Conservation (phyloP, 345 rosid genomes). For the Euphorbia peplus region DNA sequence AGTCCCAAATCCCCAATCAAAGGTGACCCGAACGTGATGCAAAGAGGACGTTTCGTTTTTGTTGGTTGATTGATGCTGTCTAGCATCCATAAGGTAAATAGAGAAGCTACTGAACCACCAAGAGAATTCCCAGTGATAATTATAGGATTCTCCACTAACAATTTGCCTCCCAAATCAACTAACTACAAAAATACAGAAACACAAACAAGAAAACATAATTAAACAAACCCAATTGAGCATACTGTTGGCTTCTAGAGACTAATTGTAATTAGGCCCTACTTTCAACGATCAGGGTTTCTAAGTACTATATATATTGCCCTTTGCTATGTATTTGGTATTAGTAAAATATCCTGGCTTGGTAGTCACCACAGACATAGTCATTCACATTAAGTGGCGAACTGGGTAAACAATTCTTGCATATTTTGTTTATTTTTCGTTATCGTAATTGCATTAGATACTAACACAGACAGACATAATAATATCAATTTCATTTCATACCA, state of each 20-base stretch:
- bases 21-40: slow-evolving; percentile 74
- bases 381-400: too few species aligned
- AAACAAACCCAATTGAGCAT: background rate
- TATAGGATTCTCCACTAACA: slow-evolving; percentile 17
- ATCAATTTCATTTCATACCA: slow-evolving; percentile 42
- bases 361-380: too few species aligned
- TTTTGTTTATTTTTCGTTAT: too few species aligned
- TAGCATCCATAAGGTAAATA: slow-evolving; percentile 62
- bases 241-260: too few species aligned
- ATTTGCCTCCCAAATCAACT: background rate
- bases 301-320: too few species aligned
- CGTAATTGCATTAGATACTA: too few species aligned
- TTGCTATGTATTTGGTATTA: too few species aligned
- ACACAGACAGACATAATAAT: too few species aligned
- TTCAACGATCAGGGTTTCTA: too few species aligned
- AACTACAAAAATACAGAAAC: slow-evolving; percentile 1
- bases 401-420: too few species aligned
- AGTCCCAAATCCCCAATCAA: slow-evolving; percentile 41
- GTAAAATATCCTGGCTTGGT: too few species aligned
- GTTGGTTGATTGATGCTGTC: slow-evolving; percentile 21
- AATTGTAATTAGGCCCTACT: too few species aligned
- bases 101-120: slow-evolving; percentile 72
- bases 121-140: slow-evolving; percentile 56
- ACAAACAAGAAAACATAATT: background rate
- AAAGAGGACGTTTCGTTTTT: slow-evolving; percentile 37